Evolutionary conservation across 2,329 filamentous ascomycete species (phyloP), one percentile per base, ranked within the genome.

Genomic region (Fusarium pseudocircinatum): DNA sequence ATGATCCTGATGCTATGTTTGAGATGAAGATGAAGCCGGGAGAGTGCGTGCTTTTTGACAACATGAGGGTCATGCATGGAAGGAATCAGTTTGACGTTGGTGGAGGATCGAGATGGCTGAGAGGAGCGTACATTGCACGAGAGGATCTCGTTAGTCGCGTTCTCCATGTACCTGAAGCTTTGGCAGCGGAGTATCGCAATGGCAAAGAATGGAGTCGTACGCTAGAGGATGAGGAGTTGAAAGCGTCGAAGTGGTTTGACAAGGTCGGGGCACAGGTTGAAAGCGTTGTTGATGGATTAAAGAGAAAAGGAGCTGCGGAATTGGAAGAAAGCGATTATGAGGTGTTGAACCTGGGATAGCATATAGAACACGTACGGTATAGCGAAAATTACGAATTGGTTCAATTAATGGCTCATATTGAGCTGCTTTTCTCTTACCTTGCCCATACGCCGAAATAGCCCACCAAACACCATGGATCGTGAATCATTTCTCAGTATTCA

Each of bases 21-120:
- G 87, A 96, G 84, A 86, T 92, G 66, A 92, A 92, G 81, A 85
- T 98, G 81, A 85, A 90, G 60, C 90, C 93, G 8, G 96, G 96
- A 7, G 93, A 97, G 78, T 97, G 94, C 79, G 95, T 95, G 18
- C 87, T 99, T n/a, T 98, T 99, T 79, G 92, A 97, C 80, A 98
- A 98, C 79, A 84, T 90, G 67, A 87, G 96, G 24, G 87, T 97
- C n/a, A 82, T 97, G 79, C 96, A 98, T 84, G 96, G 95, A 1
- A 87, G 96, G 8, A 88, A 86, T 22, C 89, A 90, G 36, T 98
- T 98, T 81, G 90, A 96, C 79, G 72, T 78, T 0, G 83, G 83
- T 0, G 86, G 87, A 12, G 93, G 93, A 2, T 88, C 91, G 69
- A 87, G 96, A 59, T 97, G 94, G 93, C 83, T 98, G 61, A 93